Evolutionary conservation across 495 filamentous ascomycete species (phyloP).

Genomic region (Xylaria venustula): DNA sequence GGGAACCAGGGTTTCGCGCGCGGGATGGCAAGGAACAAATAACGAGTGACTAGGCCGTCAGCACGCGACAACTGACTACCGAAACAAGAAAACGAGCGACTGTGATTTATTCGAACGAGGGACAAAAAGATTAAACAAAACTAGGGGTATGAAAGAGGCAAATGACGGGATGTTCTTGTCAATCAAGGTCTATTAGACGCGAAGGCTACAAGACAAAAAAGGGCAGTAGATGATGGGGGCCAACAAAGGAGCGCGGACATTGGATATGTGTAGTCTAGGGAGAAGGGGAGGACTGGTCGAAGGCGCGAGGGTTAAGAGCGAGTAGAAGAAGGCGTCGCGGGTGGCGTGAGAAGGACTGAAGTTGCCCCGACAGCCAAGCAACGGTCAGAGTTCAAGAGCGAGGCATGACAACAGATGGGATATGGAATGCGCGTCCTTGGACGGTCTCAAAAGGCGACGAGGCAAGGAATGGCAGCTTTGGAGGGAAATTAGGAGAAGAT

Average conservation of each 20-base stretch:
- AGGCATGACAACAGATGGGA: neutral
- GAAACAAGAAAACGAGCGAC: slow-evolving; percentile 15
- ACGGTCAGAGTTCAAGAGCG: neutral
- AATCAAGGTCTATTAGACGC: slow-evolving; percentile 17
- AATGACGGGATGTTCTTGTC: slow-evolving; percentile 1
- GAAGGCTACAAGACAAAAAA: slow-evolving; percentile 3
- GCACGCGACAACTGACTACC: slow-evolving; percentile 12
- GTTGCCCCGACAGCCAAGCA: slow-evolving; percentile 19
- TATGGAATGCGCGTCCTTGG: slow-evolving; percentile 19
- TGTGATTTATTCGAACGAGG: slow-evolving; percentile 8
- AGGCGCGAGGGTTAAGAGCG: neutral
- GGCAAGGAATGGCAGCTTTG: slow-evolving; percentile 27
- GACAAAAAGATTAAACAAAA: slow-evolving; percentile 18
- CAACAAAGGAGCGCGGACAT: slow-evolving; percentile 19
- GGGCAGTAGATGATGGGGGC: neutral
- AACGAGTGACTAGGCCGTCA: slow-evolving; percentile 18
- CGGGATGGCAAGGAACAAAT: slow-evolving; percentile 11
- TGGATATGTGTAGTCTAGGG: neutral
- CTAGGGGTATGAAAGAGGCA: slow-evolving; percentile 15
- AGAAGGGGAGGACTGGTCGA: slow-evolving; percentile 1
- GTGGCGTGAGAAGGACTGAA: slow-evolving; percentile 11
- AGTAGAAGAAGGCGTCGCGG: neutral
- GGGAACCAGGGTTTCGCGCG: slow-evolving; percentile 3
- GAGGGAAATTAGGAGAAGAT: slow-evolving; percentile 19
- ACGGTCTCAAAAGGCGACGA: neutral